Base-by-base conservation (phyloP, 805 yeast genomes). In the Peterozyma xylosa region DNA sequence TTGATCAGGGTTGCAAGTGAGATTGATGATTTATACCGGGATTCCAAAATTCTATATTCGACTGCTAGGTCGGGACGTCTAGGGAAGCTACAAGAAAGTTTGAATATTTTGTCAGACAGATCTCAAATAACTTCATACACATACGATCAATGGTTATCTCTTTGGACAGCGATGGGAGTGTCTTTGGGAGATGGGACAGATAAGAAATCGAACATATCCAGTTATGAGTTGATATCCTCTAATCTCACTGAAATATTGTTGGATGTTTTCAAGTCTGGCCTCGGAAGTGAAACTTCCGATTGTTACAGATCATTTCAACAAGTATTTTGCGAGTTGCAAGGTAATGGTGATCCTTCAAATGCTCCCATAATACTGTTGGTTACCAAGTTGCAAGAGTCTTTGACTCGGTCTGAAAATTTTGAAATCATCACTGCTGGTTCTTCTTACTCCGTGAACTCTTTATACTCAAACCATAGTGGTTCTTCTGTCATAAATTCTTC, bases 391-490 rank as follows among this genome's bases (percentile, higher is more conserved):
- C 93, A 87, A 48, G 89, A 85, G 45, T 78, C 86, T 0, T 60
- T 88, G 17, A 78, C 86, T 1, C 71, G 95, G 52, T 69, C 79
- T 0, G 96, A 89, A 57, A 67, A 82, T 0, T 86, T 88, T 57
- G 83, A 79, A 35, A 76, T 88, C 14, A 58, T 73, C 1, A 67
- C 76, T 0, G 63, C 77, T 54, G 86, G 74, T 11, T 47, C 51
- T 7, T 41, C 51, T 2, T 38, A 40, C 5, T 4, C 43, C 15
- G 17, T 16, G 11, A n/a, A 18, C 36, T 17, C 43, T 7, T 57
- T 62, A 7, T 63, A 60, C 27, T 67, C 66, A 33, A 61, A 60
- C 3, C 16, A 17, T 34, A 39, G 34, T 15, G 41, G 48, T 5
- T 48, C 54, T 5, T 45, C 41, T n/a, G 37, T 54, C 3, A 27